Conservation (phyloP, 352 stramenopile species). For the Globisporangium nunn region DNA sequence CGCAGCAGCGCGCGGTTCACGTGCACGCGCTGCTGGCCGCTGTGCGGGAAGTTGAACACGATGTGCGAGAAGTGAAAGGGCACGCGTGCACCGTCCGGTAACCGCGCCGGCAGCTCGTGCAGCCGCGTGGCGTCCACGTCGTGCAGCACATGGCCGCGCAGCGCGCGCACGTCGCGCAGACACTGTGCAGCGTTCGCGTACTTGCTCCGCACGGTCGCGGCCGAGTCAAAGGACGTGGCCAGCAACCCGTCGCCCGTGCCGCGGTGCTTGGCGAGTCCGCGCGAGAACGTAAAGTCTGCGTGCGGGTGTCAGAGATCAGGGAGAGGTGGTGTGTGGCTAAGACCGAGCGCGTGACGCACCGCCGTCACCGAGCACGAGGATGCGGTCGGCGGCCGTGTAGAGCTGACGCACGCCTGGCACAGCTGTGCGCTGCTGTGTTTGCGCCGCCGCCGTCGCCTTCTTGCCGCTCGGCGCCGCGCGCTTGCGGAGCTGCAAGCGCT, state of each 20-base stretch:
- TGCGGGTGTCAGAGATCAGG: no score
- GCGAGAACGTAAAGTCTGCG: slow-evolving; percentile 79
- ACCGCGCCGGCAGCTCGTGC: slow-evolving; percentile 30
- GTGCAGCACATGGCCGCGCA: slow-evolving; percentile 52
- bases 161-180: slow-evolving; percentile 39
- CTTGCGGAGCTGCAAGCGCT: not conserved
- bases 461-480: not conserved
- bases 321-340: no score
- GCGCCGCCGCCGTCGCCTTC: slow-evolving; percentile 4
- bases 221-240: slow-evolving; percentile 77
- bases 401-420: slow-evolving; percentile 16
- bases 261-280: slow-evolving; percentile 56
- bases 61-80: slow-evolving; percentile 73
- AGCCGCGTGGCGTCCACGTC: slow-evolving; percentile 82
- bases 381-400: slow-evolving; percentile 46
- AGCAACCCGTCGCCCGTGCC: slow-evolving; percentile 44
- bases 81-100: slow-evolving; percentile 17
- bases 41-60: slow-evolving; percentile 89
- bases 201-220: slow-evolving; percentile 53
- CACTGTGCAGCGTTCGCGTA: slow-evolving; percentile 73
- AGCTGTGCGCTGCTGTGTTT: slow-evolving; percentile 11
- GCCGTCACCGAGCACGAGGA: slow-evolving; percentile 76
- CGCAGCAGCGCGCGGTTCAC: slow-evolving; percentile 74
- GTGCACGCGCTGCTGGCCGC: slow-evolving; percentile 81
- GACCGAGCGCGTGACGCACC: slow-evolving; percentile 12